Evolutionary conservation across 176 grass and related monocot genomes (phyloP), one percentile per base, ranked within the genome.

Genomic region (Phyllostachys edulis): DNA sequence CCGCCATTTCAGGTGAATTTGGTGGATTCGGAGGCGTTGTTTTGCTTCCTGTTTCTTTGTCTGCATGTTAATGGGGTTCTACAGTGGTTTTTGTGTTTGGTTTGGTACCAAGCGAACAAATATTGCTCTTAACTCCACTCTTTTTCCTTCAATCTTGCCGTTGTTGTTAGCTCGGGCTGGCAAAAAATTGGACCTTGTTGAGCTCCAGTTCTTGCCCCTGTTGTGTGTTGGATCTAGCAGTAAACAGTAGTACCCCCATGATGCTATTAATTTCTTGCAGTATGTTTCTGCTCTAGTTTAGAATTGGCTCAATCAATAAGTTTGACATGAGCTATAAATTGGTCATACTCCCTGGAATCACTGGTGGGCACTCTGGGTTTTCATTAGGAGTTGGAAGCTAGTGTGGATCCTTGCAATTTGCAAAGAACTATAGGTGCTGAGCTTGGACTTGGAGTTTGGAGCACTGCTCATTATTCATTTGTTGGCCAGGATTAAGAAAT

Each of bases 301-400:
- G 29, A 81, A 82, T 76, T 55, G 70, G 81, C 82, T 77, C 54
- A 45, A 26, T 46, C 68, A 81, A 80, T 64, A 81, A 46, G 44
- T 57, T 69, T 62, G 26, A 76, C 82, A 78, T 64, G 74, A 88
- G 52, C 70, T 70, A 67, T 85, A 86, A 45, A 66, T 73, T 65
- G 44, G 71, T 13, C 45, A 80, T 13, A 57, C 27, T 56, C 44
- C 32, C 61, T 86, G 18, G 54, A 57, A 57, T n/a, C 54, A n/a
- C 7, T n/a, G 46, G 68, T 20, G 32, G 77, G 29, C 59, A 87
- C 50, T 64, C 77, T 80, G n/a, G 57, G 69, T 64, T 80, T 80
- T 66, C 69, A 39, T 62, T 66, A 45, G 66, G 69, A 44, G 51
- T 61, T 81, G 59, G 69, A 69, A 26, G 42, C 55, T 71, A 70